Base-by-base conservation (phyloP, 306 rosid genomes). In the Vigna angularis region DNA sequence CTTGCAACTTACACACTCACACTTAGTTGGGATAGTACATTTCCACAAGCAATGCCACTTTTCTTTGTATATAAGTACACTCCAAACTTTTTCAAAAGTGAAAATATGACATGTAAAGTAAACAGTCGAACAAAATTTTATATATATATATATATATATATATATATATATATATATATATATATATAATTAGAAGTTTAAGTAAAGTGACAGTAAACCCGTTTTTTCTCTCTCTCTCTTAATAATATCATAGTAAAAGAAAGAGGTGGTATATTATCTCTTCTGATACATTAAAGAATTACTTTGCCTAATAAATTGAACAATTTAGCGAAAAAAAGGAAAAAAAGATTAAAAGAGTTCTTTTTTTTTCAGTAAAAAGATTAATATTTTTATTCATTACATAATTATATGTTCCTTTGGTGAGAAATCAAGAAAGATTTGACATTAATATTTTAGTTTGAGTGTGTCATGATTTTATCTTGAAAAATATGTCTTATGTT, bases 61-160 rank as follows among this genome's bases (percentile, higher is more conserved):
- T 30, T 30, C 47, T 58, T 28, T 62, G 1, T 45, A 3, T 65
- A 2, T 45, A 52, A 56, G 55, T 66, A 7, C 40, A 20, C 64
- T 50, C 6, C 3, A 76, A 77, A 56, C 49, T 40, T 55, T 42
- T 40, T 12, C 12, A 67, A n/a, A 57, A 56, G 42, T 56, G 20
- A 55, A 36, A 38, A 50, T 9, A 72, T 64, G 72, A 47, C 72
- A 57, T 71, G 67, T 65, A 42, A 72, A 56, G 28, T 36, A 36
- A 45, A 53, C 30, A 47, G 38, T 57, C 6, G 5, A 36, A 44
- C 24, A 55, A 13, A 72, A 72, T 71, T 74, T 66, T 57, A 57
- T 5, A 45, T n/a, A 56, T 17, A 9, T 32, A 32, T 32, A 28
- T 28, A 28, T 3, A 26, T 26, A 26, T 26, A 26, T 26, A 26